Conservation (phyloP, 148 eudicot genomes). For the Rhododendron henanense region DNA sequence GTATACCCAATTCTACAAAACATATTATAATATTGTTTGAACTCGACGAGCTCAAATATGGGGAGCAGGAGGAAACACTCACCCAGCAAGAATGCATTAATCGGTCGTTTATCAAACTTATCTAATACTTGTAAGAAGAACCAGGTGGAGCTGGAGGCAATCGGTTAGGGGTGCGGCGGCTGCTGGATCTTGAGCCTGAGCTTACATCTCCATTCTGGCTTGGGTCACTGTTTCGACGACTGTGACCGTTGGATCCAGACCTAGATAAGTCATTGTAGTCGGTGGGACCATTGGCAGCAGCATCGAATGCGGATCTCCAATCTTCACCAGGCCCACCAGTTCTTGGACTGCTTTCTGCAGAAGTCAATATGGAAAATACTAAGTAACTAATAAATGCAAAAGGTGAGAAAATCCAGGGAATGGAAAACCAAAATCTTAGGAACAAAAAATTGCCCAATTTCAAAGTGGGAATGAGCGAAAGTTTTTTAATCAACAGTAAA, state of each 20-base stretch:
- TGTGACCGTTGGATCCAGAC: conserved; percentile 54
- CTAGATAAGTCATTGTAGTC: conserved; percentile 39
- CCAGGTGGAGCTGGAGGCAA: conserved; percentile 92
- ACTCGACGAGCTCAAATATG: conserved; percentile 36
- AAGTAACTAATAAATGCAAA: neutral
- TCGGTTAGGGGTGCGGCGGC: conserved; percentile 89
- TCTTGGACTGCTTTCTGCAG: conserved; percentile 85
- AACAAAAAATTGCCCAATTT: neutral
- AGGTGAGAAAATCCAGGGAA: neutral
- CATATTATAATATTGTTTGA: conserved; percentile 29
- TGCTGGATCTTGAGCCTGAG: conserved; percentile 53
- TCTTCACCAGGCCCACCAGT: conserved; percentile 72
- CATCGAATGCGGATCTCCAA: conserved; percentile 93
- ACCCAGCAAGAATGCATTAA: conserved; percentile 47
- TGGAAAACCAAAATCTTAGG: neutral
- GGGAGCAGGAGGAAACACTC: conserved; percentile 34
- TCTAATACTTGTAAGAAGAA: conserved; percentile 74
- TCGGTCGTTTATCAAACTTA: conserved; percentile 12
- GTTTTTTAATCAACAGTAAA: neutral
- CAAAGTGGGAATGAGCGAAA: neutral
- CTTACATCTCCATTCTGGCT: conserved; percentile 71
- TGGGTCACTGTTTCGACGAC: conserved; percentile 70
- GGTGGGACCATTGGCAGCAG: conserved; percentile 71
- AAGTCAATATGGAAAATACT: neutral
- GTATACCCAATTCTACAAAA: conserved; percentile 46